These are phyloP conservation scores for Trichoderma simmonsii DNA, from an alignment of 2,329 filamentous ascomycete genomes.

Conservation along the genomic window DNA sequence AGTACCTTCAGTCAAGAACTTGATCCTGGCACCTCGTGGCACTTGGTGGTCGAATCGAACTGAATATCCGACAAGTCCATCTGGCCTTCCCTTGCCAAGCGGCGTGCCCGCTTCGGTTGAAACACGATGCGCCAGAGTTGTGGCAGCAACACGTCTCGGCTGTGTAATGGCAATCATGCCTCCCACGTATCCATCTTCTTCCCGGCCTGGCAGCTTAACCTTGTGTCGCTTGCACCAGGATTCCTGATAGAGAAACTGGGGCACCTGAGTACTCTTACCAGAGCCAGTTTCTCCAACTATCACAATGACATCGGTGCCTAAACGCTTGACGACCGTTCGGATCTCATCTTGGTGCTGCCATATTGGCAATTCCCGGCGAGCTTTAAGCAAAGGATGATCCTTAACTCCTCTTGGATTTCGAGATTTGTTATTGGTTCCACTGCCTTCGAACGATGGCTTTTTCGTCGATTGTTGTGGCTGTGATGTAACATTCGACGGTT, in stretches of 20 bases:
- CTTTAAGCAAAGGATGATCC: slow-evolving; percentile 37
- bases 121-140: slow-evolving; percentile 83
- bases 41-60: slow-evolving; percentile 90
- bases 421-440: background rate
- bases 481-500: background rate
- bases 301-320: slow-evolving; percentile 69
- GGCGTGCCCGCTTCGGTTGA: slow-evolving; percentile 68
- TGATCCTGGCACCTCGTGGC: slow-evolving; percentile 79
- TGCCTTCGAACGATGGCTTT: background rate
- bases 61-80: slow-evolving; percentile 76
- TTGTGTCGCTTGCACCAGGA: slow-evolving; percentile 69
- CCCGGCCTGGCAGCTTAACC: slow-evolving; percentile 43
- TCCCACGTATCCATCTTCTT: slow-evolving; percentile 54
- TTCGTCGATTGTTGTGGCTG: background rate
- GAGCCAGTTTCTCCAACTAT: slow-evolving; percentile 93
- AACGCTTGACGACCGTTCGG: slow-evolving; percentile 52
- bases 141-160: slow-evolving; percentile 88
- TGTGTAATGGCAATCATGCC: slow-evolving; percentile 92
- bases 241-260: slow-evolving; percentile 79
- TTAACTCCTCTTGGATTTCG: slow-evolving; percentile 24
- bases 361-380: slow-evolving; percentile 72
- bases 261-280: slow-evolving; percentile 94
- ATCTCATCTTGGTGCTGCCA: slow-evolving; percentile 73
- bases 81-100: slow-evolving; percentile 38
- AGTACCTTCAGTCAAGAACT: slow-evolving; percentile 96